phyloP scores from a whole-genome alignment of 2,329 filamentous ascomycete genomes.

The Aspergillus sp. region DNA sequence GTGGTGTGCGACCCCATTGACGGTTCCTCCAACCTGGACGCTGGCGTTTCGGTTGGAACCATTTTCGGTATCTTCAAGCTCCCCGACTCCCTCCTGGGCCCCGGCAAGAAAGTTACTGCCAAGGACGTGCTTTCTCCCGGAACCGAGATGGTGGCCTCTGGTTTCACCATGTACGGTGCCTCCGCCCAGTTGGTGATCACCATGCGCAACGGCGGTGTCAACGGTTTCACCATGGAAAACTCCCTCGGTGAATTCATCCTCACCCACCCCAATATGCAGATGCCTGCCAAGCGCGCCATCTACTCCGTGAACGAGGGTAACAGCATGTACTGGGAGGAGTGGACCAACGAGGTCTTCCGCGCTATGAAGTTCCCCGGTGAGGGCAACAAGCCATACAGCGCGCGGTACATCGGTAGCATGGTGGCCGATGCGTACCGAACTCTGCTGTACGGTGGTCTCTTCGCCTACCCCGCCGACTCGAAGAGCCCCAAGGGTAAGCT shows the following conservation, averaged over 20 bases:
- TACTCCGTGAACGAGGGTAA: conserved; percentile 99
- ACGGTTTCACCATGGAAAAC: conserved; percentile 97
- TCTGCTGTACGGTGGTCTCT: conserved; percentile 91
- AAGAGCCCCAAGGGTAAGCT: conserved; percentile 99
- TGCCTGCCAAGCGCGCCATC: conserved; percentile 77
- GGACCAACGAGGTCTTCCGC: conserved; percentile 84
- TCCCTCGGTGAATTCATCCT: conserved; percentile 98
- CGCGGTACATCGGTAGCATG: conserved; percentile 96
- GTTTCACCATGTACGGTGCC: conserved; percentile 99
- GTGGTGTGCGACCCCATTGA: conserved; percentile 98
- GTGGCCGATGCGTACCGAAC: conserved; percentile 97
- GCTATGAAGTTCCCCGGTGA: conserved; percentile 76
- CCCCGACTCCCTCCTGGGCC: conserved; percentile 58
- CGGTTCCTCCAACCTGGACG: conserved; percentile 95
- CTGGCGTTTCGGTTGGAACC: conserved; percentile 94
- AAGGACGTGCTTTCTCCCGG: conserved; percentile 85
- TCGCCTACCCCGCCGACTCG: conserved; percentile 95
- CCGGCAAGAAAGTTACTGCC: conserved; percentile 56
- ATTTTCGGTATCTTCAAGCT: conserved; percentile 96
- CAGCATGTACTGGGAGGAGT: conserved; percentile 91
- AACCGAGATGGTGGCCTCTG: conserved; percentile 85
- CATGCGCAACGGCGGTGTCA: conserved; percentile 88
- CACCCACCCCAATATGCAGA: conserved; percentile 89
- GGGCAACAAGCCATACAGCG: conserved; percentile 82
- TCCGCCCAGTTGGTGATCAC: conserved; percentile 95